Base-by-base conservation (phyloP, 345 rosid genomes). In the Salix udensis region DNA sequence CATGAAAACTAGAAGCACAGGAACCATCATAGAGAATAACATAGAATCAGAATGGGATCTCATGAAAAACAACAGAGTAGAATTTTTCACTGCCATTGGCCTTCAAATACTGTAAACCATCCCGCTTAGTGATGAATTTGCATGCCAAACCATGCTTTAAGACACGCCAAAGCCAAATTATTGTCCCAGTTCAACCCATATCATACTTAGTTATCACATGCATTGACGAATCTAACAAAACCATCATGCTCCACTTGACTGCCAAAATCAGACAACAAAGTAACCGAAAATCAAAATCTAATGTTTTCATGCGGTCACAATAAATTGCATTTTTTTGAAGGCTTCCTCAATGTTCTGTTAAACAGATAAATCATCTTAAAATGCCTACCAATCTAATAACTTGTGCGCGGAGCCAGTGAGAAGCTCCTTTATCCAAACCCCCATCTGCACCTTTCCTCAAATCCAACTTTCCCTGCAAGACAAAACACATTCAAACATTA, bases 311-410 rank as follows among this genome's bases (percentile, higher is more conserved):
- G 19, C 16, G 31, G 21, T 68, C 16, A 7, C 52, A 26, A 30
- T n/a, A 65, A 2, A 31, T 13, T 65, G 19, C 31, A 31, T 23
- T 31, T 7, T 14, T 23, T 24, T 23, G 19, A 16, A 70, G 23
- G 52, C 52, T 31, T 75, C 42, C 13, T 40, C 39, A 42, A 65
- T 39, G 44, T 52, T 62, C 77, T 50, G 52, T 1, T 26, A 13
- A 40, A 30, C n/a, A 55, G 19, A 70, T 16, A 6, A 23, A 16
- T 8, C 12, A 66, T 40, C 65, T 78, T 36, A 66, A 77, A 72
- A 10, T 23, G 18, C 92, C 64, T 85, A 93, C 97, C 91, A 93
- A 77, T 28, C 83, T 85, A 65, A 95, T 78, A 44, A 91, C 88
- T 46, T 76, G 84, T 18, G 90, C 96, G 5, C 87, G 75, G 64